phyloP scores from a whole-genome alignment of 768 basidiomycete genomes.

The Cyclocybe cylindracea region DNA sequence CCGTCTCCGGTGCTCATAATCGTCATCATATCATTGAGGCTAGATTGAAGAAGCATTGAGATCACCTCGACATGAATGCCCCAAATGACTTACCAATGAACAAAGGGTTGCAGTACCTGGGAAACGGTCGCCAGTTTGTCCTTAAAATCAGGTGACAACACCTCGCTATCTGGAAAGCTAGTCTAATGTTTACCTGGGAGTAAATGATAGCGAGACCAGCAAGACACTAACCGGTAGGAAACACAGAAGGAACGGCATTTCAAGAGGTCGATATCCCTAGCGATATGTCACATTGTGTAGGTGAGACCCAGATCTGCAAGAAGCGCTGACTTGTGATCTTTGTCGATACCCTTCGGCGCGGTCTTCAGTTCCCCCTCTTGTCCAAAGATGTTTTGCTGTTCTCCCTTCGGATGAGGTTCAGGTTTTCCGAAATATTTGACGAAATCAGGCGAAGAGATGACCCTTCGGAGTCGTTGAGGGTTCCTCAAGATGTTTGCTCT shows the following conservation, averaged over 20 bases:
- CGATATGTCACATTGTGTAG: not conserved
- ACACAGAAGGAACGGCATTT: slow-evolving; percentile 83
- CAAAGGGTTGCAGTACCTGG: too few species aligned
- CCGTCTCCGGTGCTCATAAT: too few species aligned
- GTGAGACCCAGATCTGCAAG: slow-evolving; percentile 1
- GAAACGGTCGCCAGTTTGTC: too few species aligned
- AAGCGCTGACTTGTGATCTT: slow-evolving; percentile 66
- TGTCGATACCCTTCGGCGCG: slow-evolving; percentile 88
- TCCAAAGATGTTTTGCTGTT: slow-evolving; percentile 80
- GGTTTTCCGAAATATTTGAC: slow-evolving; percentile 77
- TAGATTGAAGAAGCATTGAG: too few species aligned
- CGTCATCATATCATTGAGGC: too few species aligned
- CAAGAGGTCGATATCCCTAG: slow-evolving; percentile 88
- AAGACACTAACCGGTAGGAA: slow-evolving; percentile 48
- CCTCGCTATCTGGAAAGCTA: too few species aligned
- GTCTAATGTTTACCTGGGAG: too few species aligned
- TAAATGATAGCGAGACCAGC: too few species aligned
- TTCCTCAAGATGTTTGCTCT: slow-evolving; percentile 67
- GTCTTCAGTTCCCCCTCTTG: slow-evolving; percentile 85
- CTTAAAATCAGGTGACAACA: too few species aligned
- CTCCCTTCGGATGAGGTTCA: slow-evolving; percentile 58
- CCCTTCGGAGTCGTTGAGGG: slow-evolving; percentile 59
- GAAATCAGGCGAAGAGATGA: slow-evolving; percentile 73
- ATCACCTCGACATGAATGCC: too few species aligned
- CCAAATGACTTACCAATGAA: too few species aligned